Evolutionary conservation across 192 early-diverging fungal genomes (phyloP).

Genomic region (Coemansia sp.): DNA sequence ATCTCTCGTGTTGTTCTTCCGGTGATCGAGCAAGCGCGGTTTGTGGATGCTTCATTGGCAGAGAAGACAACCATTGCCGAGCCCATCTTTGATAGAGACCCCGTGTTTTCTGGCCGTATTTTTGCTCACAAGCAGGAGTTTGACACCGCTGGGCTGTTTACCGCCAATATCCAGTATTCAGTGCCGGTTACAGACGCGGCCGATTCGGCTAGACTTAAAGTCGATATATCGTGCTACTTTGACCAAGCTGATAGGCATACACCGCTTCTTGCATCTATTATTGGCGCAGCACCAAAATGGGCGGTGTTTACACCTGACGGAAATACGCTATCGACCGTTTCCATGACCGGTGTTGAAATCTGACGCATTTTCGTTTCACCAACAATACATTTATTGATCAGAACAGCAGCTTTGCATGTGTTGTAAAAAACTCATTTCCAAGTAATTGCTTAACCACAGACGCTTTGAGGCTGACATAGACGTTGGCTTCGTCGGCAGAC

Average conservation of each 20-base stretch:
- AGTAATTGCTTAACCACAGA: conserved; percentile 5
- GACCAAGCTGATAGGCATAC: conserved; percentile 36
- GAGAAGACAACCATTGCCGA: conserved; percentile 16
- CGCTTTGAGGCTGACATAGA: conserved; percentile 20
- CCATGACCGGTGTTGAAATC: conserved; percentile 22
- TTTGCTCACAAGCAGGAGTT: conserved; percentile 38
- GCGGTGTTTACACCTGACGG: conserved; percentile 32
- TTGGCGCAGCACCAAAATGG: conserved; percentile 27
- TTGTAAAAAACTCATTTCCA: conserved; percentile 15
- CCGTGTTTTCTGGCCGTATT: conserved; percentile 36
- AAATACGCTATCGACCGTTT: conserved; percentile 43
- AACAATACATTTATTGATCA: background rate
- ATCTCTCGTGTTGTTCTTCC: conserved; percentile 30
- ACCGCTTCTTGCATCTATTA: conserved; percentile 35
- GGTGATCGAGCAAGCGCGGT: conserved; percentile 40
- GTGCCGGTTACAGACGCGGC: conserved; percentile 16
- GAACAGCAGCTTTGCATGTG: conserved; percentile 13
- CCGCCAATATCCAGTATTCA: conserved; percentile 33
- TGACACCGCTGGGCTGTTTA: conserved; percentile 20
- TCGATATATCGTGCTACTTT: conserved; percentile 50
- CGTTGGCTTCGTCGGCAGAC: conserved; percentile 5
- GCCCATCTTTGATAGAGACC: conserved; percentile 20
- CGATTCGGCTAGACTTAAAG: conserved; percentile 8
- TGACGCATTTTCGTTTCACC: background rate
- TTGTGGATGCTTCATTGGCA: conserved; percentile 15